A percentile compares a stretch with the other conserved stretches of the same genome.
Conservation (phyloP, 2,329 filamentous ascomycete species). For the Penicillium sp. region DNA sequence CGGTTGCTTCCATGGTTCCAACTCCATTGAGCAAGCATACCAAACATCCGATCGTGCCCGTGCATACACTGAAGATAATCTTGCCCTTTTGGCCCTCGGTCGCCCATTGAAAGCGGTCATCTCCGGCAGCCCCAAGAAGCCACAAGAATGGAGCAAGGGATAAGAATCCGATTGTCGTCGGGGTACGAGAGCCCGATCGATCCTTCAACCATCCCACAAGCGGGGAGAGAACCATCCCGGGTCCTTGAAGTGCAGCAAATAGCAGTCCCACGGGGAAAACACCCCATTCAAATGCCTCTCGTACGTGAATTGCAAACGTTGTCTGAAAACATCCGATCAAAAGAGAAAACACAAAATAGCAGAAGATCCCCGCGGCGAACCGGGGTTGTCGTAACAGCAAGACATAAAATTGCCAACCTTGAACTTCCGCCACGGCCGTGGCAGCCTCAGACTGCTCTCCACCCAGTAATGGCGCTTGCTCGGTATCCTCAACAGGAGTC, state of each 20-base stretch:
- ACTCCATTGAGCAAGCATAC: conserved; percentile 28
- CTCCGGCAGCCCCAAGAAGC: conserved; percentile 29
- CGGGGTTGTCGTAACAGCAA: conserved; percentile 26
- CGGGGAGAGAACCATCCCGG: conserved; percentile 57
- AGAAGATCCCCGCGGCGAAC: conserved; percentile 44
- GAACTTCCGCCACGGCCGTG: background rate
- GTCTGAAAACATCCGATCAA: conserved; percentile 57
- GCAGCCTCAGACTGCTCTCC: background rate
- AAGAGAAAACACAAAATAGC: conserved; percentile 47
- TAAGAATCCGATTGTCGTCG: conserved; percentile 26
- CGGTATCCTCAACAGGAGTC: background rate
- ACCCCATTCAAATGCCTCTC: conserved; percentile 53
- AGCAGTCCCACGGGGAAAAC: conserved; percentile 56
- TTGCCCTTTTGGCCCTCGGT: conserved; percentile 16
- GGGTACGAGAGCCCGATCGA: conserved; percentile 23
- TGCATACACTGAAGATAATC: conserved; percentile 21
- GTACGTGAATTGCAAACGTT: conserved; percentile 56
- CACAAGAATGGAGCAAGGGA: conserved; percentile 25
- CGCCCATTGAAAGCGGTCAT: conserved; percentile 27
- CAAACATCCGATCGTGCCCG: conserved; percentile 22
- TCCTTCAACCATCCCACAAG: conserved; percentile 51
- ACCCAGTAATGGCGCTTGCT: background rate
- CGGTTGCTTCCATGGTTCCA: conserved; percentile 29
- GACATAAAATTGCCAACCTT: background rate
- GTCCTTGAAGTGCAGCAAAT: conserved; percentile 59